Base-by-base conservation (phyloP, 2,329 filamentous ascomycete species). In the Botryotinia convoluta region DNA sequence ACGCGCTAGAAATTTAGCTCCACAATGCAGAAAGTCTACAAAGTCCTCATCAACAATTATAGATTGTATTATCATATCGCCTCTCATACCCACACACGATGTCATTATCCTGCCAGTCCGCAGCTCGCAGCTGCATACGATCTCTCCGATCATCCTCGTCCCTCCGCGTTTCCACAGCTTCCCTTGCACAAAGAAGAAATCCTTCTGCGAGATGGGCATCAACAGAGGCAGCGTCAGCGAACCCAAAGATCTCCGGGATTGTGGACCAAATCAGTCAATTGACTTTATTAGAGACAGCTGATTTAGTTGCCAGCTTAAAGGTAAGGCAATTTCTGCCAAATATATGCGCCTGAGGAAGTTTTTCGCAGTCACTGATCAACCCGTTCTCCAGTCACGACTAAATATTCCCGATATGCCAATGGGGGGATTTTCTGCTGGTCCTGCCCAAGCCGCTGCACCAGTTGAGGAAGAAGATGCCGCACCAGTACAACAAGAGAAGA, bases 191-290 rank as follows among this genome's bases (percentile, higher is more conserved):
- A 61, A 75, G 79, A 79, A 85, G 85, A 81, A 84, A 83, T 77
- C 79, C 84, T 72, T 82, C 83, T 77, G 82, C 89, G 82, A 90
- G 96, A 89, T 95, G 93, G 92, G 93, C 96, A 84, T 95, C 94
- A 76, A 95, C 94, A 79, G 92, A 95, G 80, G 90, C 89, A 73
- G 84, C 86, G 73, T 83, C 88, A 79, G 84, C 86, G 75, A 97
- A 93, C 85, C 94, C 96, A 76, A 99, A 99, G 89, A 97, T 99
- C 80, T 84, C 91, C 79, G 90, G 89, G 74, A 99, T 99, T 81
- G 96, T 99, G 81, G 95, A 99, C 83, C 95, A 99, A 85, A 99
- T 99, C 84, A 97, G 95, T 85, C 91, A 96, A 89, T 92, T 99
- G 89, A 99, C 95, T 62, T 88, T 99, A 74, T 86, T 99, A 80